Evolutionary conservation across 441 rosid species (phyloP).

Genomic region (Raphanus hybrid): DNA sequence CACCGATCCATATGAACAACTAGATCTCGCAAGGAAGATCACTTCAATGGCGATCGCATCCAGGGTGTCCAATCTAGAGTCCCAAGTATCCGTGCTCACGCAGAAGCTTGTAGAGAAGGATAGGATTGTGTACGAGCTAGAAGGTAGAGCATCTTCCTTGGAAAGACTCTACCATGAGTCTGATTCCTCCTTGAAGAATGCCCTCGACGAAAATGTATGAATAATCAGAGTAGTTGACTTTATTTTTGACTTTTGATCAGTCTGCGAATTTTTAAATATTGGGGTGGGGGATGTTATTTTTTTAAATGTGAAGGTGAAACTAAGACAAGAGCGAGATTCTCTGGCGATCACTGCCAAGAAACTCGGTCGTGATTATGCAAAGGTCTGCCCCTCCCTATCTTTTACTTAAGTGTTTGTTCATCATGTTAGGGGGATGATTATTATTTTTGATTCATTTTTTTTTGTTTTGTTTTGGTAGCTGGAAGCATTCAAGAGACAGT

Average conservation of each 20-base stretch:
- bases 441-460: not conserved
- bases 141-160: conserved; percentile 54
- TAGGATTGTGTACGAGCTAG: conserved; percentile 58
- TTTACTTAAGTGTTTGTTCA: not conserved
- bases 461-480: conserved; percentile 47
- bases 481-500: conserved; percentile 88
- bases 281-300: not conserved
- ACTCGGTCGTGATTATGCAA: conserved; percentile 74
- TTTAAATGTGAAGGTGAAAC: conserved; percentile 52
- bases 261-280: not conserved
- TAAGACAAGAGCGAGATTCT: conserved; percentile 73
- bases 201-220: conserved; percentile 71
- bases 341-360: conserved; percentile 69
- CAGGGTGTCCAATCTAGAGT: conserved; percentile 44
- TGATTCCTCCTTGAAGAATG: conserved; percentile 59
- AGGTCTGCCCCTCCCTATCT: conserved; percentile 47
- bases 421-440: not conserved
- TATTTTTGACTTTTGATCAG: not conserved
- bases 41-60: conserved; percentile 51
- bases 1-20: conserved; percentile 44
- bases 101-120: conserved; percentile 72
- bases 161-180: conserved; percentile 59
- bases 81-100: conserved; percentile 60
- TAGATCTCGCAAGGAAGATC: conserved; percentile 49
- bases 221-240: not conserved